Evolutionary conservation across 805 yeast species (phyloP).

Genomic region (Wickerhamomyces queroliae): DNA sequence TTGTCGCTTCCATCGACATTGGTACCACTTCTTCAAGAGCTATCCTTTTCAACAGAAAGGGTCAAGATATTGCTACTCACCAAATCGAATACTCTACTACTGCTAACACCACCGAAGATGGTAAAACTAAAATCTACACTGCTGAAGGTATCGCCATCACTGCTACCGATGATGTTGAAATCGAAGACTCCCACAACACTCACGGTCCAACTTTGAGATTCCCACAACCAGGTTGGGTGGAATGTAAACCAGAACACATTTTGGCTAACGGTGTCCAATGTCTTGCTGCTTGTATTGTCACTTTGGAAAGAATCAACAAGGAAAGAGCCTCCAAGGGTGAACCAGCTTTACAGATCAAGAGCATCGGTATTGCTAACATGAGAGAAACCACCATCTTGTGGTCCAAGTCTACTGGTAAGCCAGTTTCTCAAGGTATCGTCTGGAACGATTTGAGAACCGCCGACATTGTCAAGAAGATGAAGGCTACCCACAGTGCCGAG

Average conservation of each 20-base stretch:
- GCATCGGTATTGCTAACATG: constrained; percentile 92
- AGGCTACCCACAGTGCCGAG: constrained; percentile 45
- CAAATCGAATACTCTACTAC: constrained; percentile 86
- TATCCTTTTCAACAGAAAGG: constrained; percentile 67
- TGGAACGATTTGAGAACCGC: constrained; percentile 95
- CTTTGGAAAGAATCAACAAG: constrained; percentile 51
- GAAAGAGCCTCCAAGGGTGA: constrained; percentile 36
- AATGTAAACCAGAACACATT: constrained; percentile 82
- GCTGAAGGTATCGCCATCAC: constrained; percentile 71
- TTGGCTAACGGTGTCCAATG: constrained; percentile 78
- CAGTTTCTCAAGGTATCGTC: constrained; percentile 84
- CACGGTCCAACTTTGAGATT: constrained; percentile 67
- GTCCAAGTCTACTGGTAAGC: constrained; percentile 72
- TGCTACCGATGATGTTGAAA: constrained; percentile 47
- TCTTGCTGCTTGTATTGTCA: constrained; percentile 56
- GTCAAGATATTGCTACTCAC: constrained; percentile 78
- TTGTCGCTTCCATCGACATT: constrained; percentile 71
- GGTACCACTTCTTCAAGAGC: constrained; percentile 93
- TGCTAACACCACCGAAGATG: constrained; percentile 44
- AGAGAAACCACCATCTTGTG: constrained; percentile 90
- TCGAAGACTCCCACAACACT: constrained; percentile 43
- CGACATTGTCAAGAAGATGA: constrained; percentile 58
- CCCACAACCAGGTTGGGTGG: constrained; percentile 91
- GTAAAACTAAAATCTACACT: constrained; percentile 53
- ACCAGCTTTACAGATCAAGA: constrained; percentile 55